Conservation (phyloP, 257 asterid genomes). For the Solanum pinnatisectum region DNA sequence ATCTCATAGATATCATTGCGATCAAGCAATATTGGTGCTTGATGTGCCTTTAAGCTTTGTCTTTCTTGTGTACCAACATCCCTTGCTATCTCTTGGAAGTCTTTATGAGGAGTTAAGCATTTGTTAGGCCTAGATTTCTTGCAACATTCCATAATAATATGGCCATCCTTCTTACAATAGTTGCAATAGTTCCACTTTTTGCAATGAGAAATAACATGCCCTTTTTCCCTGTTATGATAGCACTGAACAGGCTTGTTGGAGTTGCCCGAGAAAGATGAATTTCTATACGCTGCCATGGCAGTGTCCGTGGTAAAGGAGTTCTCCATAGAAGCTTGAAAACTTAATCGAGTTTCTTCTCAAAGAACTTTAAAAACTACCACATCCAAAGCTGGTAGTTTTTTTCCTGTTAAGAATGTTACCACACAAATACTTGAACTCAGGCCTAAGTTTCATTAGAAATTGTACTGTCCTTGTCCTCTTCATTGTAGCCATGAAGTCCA, state of each 20-base stretch:
- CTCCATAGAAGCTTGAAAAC: background rate
- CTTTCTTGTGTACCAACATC: background rate
- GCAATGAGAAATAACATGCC: background rate
- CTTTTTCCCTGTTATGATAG: background rate
- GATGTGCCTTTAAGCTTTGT: background rate
- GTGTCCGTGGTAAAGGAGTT: background rate
- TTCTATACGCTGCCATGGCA: background rate
- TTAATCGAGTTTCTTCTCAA: background rate
- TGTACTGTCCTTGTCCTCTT: background rate
- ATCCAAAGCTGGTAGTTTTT: background rate
- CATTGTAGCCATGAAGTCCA: background rate
- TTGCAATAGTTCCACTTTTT: background rate
- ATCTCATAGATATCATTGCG: background rate
- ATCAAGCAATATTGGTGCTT: background rate
- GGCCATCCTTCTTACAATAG: background rate
- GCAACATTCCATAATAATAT: background rate
- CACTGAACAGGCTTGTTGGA: background rate
- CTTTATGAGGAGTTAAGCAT: background rate
- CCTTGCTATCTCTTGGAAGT: background rate
- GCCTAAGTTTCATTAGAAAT: background rate
- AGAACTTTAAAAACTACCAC: background rate
- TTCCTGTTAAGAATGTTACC: background rate
- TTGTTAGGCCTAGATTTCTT: background rate
- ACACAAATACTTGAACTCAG: background rate
- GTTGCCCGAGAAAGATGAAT: background rate